phyloP scores from a whole-genome alignment of 1,284 basidiomycete species.

The Austropuccinia psidii region DNA sequence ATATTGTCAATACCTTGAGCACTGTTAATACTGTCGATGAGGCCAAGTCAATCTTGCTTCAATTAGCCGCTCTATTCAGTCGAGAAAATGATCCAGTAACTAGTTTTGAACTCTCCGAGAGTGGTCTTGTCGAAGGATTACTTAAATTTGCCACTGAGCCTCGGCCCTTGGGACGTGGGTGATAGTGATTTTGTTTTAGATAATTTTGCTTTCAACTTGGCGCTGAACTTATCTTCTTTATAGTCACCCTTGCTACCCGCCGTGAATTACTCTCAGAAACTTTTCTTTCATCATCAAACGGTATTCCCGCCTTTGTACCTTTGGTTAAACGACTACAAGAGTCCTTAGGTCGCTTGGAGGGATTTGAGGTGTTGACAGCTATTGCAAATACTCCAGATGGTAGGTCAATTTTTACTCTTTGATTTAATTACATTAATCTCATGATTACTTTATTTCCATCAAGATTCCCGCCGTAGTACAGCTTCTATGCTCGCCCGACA shows the following conservation, averaged over 20 bases:
- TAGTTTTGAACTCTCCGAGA: slow-evolving; percentile 90
- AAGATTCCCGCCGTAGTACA: slow-evolving; percentile 75
- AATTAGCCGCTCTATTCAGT: slow-evolving; percentile 70
- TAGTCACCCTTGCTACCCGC: neutral
- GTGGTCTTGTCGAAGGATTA: slow-evolving; percentile 80
- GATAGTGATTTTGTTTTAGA: slow-evolving; percentile 18
- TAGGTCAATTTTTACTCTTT: slow-evolving; percentile 47
- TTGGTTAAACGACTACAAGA: slow-evolving; percentile 92
- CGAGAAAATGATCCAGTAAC: slow-evolving; percentile 67
- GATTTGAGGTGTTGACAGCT: slow-evolving; percentile 85
- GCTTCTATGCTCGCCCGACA: slow-evolving; percentile 79
- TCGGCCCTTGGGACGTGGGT: slow-evolving; percentile 54
- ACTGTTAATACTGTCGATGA: slow-evolving; percentile 59
- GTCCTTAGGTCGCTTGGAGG: slow-evolving; percentile 81
- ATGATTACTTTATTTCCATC: neutral
- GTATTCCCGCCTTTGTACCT: slow-evolving; percentile 53
- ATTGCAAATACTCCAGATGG: slow-evolving; percentile 62
- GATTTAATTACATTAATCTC: slow-evolving; percentile 39
- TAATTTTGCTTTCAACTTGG: neutral
- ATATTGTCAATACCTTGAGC: slow-evolving; percentile 60
- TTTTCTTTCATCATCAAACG: slow-evolving; percentile 37
- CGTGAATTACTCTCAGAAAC: slow-evolving; percentile 26
- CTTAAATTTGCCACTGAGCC: slow-evolving; percentile 70
- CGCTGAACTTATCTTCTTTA: too few species aligned
- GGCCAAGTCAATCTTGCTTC: slow-evolving; percentile 59